Conservation (phyloP, 306 rosid genomes). For the Cicer judaicum region DNA sequence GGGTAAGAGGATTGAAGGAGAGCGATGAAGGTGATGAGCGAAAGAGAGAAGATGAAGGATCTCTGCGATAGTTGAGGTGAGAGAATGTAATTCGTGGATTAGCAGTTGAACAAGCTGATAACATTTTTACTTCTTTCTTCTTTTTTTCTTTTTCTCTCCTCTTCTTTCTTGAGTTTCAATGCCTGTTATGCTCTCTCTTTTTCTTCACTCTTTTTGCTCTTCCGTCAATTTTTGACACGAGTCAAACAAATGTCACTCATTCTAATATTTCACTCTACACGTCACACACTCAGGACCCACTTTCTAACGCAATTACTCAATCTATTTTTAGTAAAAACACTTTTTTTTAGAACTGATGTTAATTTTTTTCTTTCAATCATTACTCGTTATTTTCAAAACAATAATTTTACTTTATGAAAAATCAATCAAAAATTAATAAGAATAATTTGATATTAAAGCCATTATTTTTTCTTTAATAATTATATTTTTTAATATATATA, state of each 20-base stretch:
- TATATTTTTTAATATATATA: too few species aligned
- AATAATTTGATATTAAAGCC: too few species aligned
- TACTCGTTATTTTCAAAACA: too few species aligned
- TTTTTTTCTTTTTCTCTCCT: not conserved
- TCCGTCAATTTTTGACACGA: not conserved
- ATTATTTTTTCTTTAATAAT: too few species aligned
- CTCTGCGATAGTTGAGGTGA: conserved; percentile 15
- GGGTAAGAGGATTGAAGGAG: conserved; percentile 44
- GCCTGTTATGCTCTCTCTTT: not conserved
- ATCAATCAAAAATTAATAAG: too few species aligned
- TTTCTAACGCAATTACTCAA: too few species aligned
- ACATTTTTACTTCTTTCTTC: conserved; percentile 27
- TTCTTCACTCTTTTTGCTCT: not conserved
- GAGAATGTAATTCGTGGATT: conserved; percentile 15
- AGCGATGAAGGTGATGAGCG: conserved; percentile 8
- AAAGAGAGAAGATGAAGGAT: conserved; percentile 28
- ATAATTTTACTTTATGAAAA: too few species aligned
- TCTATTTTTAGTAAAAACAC: too few species aligned
- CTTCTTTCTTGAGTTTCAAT: not conserved
- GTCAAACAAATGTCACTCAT: not conserved
- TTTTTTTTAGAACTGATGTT: too few species aligned
- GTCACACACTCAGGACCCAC: not conserved
- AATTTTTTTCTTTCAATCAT: too few species aligned
- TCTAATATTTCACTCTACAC: not conserved
- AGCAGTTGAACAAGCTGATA: not conserved